A percentile compares a stretch with the other conserved stretches of the same genome.
These are phyloP conservation scores for Ophiostoma novo-ulmi DNA, from an alignment of 2,329 filamentous ascomycete species.

Conservation along the genomic window DNA sequence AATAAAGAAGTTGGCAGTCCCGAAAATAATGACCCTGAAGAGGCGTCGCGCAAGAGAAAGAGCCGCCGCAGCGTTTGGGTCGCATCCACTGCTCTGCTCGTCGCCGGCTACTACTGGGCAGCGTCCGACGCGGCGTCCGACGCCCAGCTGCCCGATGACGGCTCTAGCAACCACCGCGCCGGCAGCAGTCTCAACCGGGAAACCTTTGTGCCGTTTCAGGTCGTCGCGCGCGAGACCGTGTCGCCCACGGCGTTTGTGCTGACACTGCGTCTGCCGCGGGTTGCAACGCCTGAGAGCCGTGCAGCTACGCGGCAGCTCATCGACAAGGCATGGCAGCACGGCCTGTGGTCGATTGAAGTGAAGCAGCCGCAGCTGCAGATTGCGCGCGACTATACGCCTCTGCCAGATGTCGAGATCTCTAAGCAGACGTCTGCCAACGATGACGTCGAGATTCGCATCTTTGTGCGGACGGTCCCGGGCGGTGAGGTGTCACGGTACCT, in stretches of 20 bases:
- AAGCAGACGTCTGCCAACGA: slow-evolving; percentile 29
- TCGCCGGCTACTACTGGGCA: slow-evolving; percentile 5
- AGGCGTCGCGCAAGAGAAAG: neutral
- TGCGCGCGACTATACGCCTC: slow-evolving; percentile 81
- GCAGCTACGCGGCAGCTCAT: slow-evolving; percentile 29
- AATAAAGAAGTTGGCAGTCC: neutral
- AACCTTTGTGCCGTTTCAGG: slow-evolving; percentile 61
- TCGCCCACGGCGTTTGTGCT: slow-evolving; percentile 66
- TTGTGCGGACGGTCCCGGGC: slow-evolving; percentile 70
- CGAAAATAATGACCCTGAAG: neutral
- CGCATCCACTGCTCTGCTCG: neutral
- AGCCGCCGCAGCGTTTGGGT: neutral
- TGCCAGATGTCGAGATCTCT: slow-evolving; percentile 51
- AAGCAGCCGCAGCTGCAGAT: slow-evolving; percentile 95
- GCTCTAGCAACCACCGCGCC: slow-evolving; percentile 6
- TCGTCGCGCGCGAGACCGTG: slow-evolving; percentile 56
- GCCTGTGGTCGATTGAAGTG: slow-evolving; percentile 83
- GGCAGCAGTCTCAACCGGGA: slow-evolving; percentile 47
- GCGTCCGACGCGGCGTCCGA: neutral
- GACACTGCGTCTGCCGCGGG: slow-evolving; percentile 47
- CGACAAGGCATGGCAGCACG: slow-evolving; percentile 50
- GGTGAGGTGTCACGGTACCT: slow-evolving; percentile 87
- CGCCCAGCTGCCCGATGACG: slow-evolving; percentile 5
- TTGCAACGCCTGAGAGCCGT: slow-evolving; percentile 16
- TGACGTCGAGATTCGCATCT: slow-evolving; percentile 53